Base-by-base conservation (phyloP, 2,329 filamentous ascomycete genomes). In the Fusarium kyushuense region DNA sequence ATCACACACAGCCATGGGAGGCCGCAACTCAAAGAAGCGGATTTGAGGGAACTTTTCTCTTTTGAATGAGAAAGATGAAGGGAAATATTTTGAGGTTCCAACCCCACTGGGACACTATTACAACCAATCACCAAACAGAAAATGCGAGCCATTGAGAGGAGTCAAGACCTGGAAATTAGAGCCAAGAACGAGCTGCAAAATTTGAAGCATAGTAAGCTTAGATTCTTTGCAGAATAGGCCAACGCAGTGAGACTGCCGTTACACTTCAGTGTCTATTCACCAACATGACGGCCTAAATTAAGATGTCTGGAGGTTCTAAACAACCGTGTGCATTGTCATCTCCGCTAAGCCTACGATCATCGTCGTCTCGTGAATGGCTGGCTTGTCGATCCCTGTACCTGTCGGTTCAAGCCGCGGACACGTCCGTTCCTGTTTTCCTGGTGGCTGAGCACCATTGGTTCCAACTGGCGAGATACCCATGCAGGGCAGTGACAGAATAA, bases 1-100 rank as follows among this genome's bases (percentile, higher is more conserved):
- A 59, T 60, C 29, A 30, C 7, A 25, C 42, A 42, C 21, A 27
- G 23, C 54, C 42, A 17, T 60, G 19, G 54, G 54, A 42, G 42
- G 54, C 35, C 54, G 35, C 42, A 59, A 59, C 23, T 29, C 2
- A 40, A 29, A 27, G 12, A 29, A n/a, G 13, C 11, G 32, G 23
- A 49, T 27, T 49, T 21, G 38, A 14, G 17, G 16, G 4, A 12
- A n/a, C n/a, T n/a, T n/a, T n/a, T n/a, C n/a, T n/a, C n/a, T n/a
- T 27, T n/a, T 25, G 23, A 49, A 17, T 27, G 23, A 19, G 35
- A 21, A 40, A 40, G 13, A 40, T 33, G 47, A 16, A 36, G 17
- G 6, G 25, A 19, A n/a, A 27, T 19, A 27, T 6, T 29, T 13
- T 51, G 1, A 19, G 21, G 10, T 2, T 16, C 21, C 3, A 19